These are phyloP conservation scores for Haplosporangium sp. DNA, from an alignment of 371 early-diverging fungal species.

Conservation along the genomic window DNA sequence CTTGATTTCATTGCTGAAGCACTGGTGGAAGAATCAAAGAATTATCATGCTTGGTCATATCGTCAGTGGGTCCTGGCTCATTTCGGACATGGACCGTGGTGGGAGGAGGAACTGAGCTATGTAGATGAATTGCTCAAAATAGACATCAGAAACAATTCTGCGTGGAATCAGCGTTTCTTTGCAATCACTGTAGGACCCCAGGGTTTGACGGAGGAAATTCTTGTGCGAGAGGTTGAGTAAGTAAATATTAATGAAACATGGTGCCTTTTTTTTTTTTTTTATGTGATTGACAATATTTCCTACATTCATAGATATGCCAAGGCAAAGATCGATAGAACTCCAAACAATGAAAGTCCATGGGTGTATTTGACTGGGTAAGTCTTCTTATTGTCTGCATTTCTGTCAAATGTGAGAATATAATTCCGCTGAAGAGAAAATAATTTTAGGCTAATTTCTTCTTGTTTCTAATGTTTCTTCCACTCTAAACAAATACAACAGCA, in stretches of 20 bases:
- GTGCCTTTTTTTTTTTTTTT: conserved; percentile 6
- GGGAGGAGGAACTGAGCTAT: conserved; percentile 82
- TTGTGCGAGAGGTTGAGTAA: conserved; percentile 75
- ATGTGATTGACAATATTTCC: not conserved
- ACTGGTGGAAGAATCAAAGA: conserved; percentile 91
- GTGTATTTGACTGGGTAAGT: conserved; percentile 80
- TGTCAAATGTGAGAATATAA: no score
- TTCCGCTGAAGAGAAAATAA: no score
- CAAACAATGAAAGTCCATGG: conserved; percentile 94
- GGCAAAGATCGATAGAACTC: conserved; percentile 79
- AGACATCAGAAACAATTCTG: conserved; percentile 97
- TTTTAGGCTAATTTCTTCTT: not conserved
- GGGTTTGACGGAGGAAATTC: conserved; percentile 52
- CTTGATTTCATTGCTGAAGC: conserved; percentile 76
- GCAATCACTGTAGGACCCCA: conserved; percentile 66
- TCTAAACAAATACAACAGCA: conserved; percentile 28
- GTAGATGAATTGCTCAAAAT: conserved; percentile 74
- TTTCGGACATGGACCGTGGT: conserved; percentile 72
- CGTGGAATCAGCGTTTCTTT: conserved; percentile 97
- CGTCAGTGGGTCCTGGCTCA: conserved; percentile 91
- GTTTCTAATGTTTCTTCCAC: not conserved
- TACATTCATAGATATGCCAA: conserved; percentile 65
- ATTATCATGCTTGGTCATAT: conserved; percentile 96
- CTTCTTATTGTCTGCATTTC: not conserved
- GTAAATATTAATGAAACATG: conserved; percentile 10